Evolutionary conservation across 495 filamentous ascomycete species (phyloP).

Genomic region (Neurospora hispaniola): DNA sequence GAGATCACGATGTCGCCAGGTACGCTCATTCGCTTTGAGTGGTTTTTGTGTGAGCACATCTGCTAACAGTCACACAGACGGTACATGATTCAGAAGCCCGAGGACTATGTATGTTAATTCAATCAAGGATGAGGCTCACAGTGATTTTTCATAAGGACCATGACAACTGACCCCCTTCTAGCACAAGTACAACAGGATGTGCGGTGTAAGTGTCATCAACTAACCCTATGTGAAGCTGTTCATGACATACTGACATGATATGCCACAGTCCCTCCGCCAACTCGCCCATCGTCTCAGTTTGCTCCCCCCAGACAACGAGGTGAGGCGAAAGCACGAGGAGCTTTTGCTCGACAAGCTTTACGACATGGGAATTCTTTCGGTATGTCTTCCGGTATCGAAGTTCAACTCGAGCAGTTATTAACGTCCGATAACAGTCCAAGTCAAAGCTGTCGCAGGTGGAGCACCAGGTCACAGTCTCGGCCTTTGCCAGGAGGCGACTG

Average conservation of each 20-base stretch:
- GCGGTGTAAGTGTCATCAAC: constrained; percentile 35
- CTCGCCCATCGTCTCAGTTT: constrained; percentile 67
- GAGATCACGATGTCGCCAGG: constrained; percentile 57
- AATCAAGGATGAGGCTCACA: constrained; percentile 56
- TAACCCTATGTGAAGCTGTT: neutral
- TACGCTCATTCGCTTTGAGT: neutral
- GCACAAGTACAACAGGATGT: constrained; percentile 77
- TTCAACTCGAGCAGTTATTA: neutral
- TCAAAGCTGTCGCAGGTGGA: constrained; percentile 77
- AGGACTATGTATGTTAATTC: constrained; percentile 39
- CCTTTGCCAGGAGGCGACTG: constrained; percentile 69
- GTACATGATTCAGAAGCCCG: constrained; percentile 77
- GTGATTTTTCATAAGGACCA: neutral
- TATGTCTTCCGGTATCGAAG: constrained; percentile 1
- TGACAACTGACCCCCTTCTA: constrained; percentile 35
- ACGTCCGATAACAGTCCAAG: constrained; percentile 33
- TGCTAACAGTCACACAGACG: constrained; percentile 35
- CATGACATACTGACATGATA: neutral
- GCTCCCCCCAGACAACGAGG: constrained; percentile 65
- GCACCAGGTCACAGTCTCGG: constrained; percentile 72
- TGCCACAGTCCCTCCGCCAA: constrained; percentile 54
- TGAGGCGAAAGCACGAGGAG: constrained; percentile 69
- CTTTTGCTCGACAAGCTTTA: constrained; percentile 81
- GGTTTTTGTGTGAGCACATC: neutral
- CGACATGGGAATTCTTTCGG: constrained; percentile 71